Evolutionary conservation across 768 basidiomycete species (phyloP).

Genomic region (Krasilnikovozyma curviuscula): DNA sequence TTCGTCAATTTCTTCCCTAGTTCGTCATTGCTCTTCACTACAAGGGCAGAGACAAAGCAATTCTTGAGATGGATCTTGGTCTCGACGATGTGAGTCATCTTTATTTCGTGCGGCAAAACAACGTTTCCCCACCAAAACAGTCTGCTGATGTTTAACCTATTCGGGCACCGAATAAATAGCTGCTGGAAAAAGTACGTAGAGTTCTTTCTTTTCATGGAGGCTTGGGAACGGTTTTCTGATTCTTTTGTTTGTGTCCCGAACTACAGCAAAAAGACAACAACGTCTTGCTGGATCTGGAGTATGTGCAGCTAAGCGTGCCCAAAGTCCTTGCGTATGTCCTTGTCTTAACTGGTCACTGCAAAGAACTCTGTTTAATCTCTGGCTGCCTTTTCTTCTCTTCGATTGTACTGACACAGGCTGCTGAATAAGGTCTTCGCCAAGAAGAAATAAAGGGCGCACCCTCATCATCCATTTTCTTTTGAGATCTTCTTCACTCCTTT

Average conservation of each 20-base stretch:
- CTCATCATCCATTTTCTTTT: neutral
- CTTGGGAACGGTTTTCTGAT: neutral
- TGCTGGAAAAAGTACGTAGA: too few relatives aligned
- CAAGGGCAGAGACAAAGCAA: conserved; percentile 96
- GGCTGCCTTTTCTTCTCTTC: too few relatives aligned
- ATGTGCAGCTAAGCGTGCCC: conserved; percentile 89
- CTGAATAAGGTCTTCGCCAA: conserved; percentile 11
- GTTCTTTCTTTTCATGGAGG: neutral
- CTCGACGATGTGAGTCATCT: conserved; percentile 50
- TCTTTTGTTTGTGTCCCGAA: neutral
- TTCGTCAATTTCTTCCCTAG: too few relatives aligned
- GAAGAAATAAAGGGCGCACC: conserved; percentile 1
- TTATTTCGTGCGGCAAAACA: neutral
- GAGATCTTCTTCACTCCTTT: neutral
- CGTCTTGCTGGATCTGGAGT: conserved; percentile 85
- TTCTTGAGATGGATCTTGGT: conserved; percentile 98
- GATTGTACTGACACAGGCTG: too few relatives aligned
- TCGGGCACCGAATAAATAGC: too few relatives aligned
- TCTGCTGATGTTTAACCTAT: too few relatives aligned
- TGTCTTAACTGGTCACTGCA: too few relatives aligned
- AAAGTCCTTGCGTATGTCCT: conserved; percentile 79
- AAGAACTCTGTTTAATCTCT: too few relatives aligned
- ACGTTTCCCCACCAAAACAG: too few relatives aligned
- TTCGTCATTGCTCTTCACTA: conserved; percentile 98
- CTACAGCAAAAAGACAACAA: conserved; percentile 96